Base-by-base conservation (phyloP, 2,329 filamentous ascomycete species). In the Cordyceps tenuipes region DNA sequence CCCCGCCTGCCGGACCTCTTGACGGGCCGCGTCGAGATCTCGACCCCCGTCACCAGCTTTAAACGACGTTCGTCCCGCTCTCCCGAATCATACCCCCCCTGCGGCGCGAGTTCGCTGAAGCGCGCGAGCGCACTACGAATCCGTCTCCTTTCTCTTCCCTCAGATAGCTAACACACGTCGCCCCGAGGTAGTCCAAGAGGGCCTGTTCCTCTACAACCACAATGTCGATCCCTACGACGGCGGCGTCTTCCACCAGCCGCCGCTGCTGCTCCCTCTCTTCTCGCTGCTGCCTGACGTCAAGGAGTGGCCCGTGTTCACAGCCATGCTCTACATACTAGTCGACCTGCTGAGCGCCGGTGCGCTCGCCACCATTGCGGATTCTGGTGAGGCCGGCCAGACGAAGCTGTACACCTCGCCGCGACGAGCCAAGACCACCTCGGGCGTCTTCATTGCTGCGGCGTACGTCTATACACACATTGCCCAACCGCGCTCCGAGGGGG, bases 171-270 rank as follows among this genome's bases (percentile, higher is more conserved):
- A 59, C 68, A 64, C 68, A 63, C 12, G 4, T 65, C 4, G 23
- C 15, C 29, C 29, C 29, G 13, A 15, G 19, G 31, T 67, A 96
- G 91, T 97, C 59, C 93, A 97, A 80, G 94, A 99, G 76, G 94
- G 94, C 21, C 78, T 99, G 61, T 99, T 96, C 69, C 84, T 99
- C 23, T 97, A 97, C 73, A 92, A 90, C 64, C 90, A 95, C 73
- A 95, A 96, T 77, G 90, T 97, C 61, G 97, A 91, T 62, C 94
- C 94, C 1, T 99, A 97, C 76, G 91, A 99, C 72, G 94, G 94
- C 64, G 94, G 94, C 68, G 90, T 87, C 70, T 87, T 82, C 72
- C 82, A 85, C 75, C 81, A 96, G 80, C 91, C 92, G 47, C 94
- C 94, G 52, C 80, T 99, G 60, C 83, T 99, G 46, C 84, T 99